Conservation (phyloP, 768 basidiomycete species). For the Pleurotus sapidus region DNA sequence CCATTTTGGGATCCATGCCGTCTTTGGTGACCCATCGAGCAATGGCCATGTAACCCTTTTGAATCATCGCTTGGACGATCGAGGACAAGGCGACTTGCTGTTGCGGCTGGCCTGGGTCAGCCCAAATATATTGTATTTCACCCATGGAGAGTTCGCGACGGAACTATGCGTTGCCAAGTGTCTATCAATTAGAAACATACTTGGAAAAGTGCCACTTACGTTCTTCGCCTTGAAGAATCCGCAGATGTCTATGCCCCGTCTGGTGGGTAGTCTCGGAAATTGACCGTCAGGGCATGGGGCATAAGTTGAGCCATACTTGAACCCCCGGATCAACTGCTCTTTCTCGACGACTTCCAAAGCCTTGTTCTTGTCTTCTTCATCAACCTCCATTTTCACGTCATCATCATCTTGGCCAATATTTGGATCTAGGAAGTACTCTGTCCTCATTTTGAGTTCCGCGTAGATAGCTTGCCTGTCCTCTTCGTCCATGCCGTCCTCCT, state of each 20-base stretch:
- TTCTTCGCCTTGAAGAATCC: conserved; percentile 74
- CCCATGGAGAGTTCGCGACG: conserved; percentile 80
- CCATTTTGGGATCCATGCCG: conserved; percentile 81
- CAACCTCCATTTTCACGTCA: conserved; percentile 35
- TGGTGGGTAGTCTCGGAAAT: conserved; percentile 70
- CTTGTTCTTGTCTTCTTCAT: conserved; percentile 31
- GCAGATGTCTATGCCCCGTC: conserved; percentile 84
- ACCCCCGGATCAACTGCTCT: conserved; percentile 77
- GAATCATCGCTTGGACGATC: conserved; percentile 77
- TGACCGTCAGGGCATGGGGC: conserved; percentile 85
- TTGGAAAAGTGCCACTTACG: conserved; percentile 34
- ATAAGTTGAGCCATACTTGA: conserved; percentile 89
- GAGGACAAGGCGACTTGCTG: conserved; percentile 87
- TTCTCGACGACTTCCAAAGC: conserved; percentile 61
- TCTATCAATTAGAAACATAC: not conserved
- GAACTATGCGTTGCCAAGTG: conserved; percentile 45
- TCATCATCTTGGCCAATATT: conserved; percentile 31
- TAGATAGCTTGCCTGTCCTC: conserved; percentile 31
- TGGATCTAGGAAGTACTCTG: conserved; percentile 56
- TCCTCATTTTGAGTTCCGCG: conserved; percentile 43
- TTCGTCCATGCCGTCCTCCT: conserved; percentile 32
- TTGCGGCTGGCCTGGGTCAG: conserved; percentile 57
- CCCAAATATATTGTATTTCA: conserved; percentile 86
- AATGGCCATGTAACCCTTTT: conserved; percentile 68
- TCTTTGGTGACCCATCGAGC: conserved; percentile 79